phyloP scores from a whole-genome alignment of 371 early-diverging fungal genomes.

The Parasitella parasitica region DNA sequence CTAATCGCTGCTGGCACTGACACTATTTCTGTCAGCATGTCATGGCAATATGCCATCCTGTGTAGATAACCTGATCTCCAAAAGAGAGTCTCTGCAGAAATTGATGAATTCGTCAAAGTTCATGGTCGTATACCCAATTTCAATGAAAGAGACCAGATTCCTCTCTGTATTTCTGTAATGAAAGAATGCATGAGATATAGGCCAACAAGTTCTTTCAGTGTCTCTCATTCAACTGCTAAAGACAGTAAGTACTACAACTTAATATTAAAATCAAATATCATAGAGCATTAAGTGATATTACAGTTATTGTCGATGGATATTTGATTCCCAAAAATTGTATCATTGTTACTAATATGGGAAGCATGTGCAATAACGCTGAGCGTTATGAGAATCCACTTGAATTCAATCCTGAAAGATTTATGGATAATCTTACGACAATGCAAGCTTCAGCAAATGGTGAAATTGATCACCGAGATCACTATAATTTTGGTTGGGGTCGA shows the following conservation, averaged over 20 bases:
- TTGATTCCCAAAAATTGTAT: constrained; percentile 8
- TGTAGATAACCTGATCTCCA: constrained; percentile 12
- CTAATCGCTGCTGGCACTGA: constrained; percentile 18
- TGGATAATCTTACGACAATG: constrained; percentile 11
- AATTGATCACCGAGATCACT: constrained; percentile 15
- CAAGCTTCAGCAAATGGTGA: constrained; percentile 12
- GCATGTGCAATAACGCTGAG: constrained; percentile 11
- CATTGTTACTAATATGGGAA: constrained; percentile 7
- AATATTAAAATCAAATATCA: neutral
- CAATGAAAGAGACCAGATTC: constrained; percentile 2
- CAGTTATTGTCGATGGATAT: constrained; percentile 12
- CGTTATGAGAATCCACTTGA: constrained; percentile 1
- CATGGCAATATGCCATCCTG: constrained; percentile 14
- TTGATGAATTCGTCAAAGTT: constrained; percentile 5
- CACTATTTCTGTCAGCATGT: constrained; percentile 7
- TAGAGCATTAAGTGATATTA: neutral
- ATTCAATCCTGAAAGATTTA: constrained; percentile 21
- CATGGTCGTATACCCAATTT: constrained; percentile 3
- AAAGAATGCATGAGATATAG: constrained; percentile 16
- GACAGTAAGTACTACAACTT: constrained; percentile 8
- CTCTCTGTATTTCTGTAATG: constrained; percentile 10
- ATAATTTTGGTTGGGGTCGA: constrained; percentile 24
- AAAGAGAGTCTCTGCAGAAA: constrained; percentile 6
- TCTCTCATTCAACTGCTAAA: constrained; percentile 1
- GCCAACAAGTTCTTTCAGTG: constrained; percentile 1